Base-by-base conservation (phyloP, 257 asterid species). In the Primulina eburnea region DNA sequence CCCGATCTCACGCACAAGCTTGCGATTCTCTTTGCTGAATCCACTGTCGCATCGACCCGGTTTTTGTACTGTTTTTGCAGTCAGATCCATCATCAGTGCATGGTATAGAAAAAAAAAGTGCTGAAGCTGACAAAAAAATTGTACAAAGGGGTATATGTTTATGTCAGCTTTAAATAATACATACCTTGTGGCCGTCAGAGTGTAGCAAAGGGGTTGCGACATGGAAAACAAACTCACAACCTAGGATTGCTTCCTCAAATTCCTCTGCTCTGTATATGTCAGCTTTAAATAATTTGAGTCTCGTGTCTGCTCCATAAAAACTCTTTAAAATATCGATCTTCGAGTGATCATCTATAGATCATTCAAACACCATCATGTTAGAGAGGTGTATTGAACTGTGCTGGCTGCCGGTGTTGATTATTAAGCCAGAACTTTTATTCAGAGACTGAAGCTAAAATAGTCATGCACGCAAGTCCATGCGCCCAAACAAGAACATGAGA, bases 201-300 rank as follows among this genome's bases (percentile, higher is more conserved):
- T 77, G 74, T 4, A 64, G 75, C 64, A 82, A 2, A 18, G 92
- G 92, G 7, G 87, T 82, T 6, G 84, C 89, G 4, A 86, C 43
- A 75, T 84, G 92, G 63, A 86, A 58, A 50, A 84, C 89, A 14
- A 73, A 50, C 47, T 81, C 71, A 72, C 89, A 82, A 14, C 86
- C 89, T 32, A 75, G 71, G 78, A 84, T 77, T 8, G 89, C 88
- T 0, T 62, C 10, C 68, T 68, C 82, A 75, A 78, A 84, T 34
- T 82, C 83, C 10, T 69, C 74, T 0, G 89, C 74, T 43, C 70
- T 79, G 47, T 84, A 84, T 5, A 86, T 75, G 35, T 86, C 82
- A 2, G 88, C 86, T 76, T 79, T 76, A 70, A 86, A 80, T 60
- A 82, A 61, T 30, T 77, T 71, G 17, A 86, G 47, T 16, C 79